These are phyloP conservation scores for Phialophora tarda DNA, from an alignment of 2,329 filamentous ascomycete species.

Conservation along the genomic window DNA sequence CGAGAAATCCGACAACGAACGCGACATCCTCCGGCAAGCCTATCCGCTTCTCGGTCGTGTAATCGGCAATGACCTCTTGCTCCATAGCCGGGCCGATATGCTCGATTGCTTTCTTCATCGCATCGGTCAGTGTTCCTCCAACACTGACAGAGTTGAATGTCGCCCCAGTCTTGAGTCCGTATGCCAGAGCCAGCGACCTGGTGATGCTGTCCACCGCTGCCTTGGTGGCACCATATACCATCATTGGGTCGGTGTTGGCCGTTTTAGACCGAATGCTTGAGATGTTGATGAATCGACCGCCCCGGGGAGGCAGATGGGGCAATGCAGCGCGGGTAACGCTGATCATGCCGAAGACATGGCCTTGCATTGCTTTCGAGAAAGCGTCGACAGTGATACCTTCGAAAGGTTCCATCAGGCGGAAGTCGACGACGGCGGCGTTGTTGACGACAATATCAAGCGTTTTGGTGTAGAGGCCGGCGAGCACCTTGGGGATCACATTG, in stretches of 20 bases:
- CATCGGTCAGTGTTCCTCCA: constrained; percentile 38
- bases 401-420: constrained; percentile 13
- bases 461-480: constrained; percentile 19
- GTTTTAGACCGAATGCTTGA: constrained; percentile 16
- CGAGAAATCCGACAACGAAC: constrained; percentile 54
- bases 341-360: constrained; percentile 18
- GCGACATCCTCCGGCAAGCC: constrained; percentile 56
- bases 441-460: constrained; percentile 27
- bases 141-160: constrained; percentile 24
- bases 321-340: constrained; percentile 17
- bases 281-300: constrained; percentile 32
- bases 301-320: constrained; percentile 18
- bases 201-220: constrained; percentile 42
- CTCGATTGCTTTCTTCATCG: constrained; percentile 50
- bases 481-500: constrained; percentile 19
- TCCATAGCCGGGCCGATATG: constrained; percentile 50
- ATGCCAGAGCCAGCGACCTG: constrained; percentile 28
- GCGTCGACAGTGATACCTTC: constrained; percentile 6
- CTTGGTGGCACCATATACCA: constrained; percentile 41
- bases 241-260: constrained; percentile 11
- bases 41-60: constrained; percentile 44
- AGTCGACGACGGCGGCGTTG: constrained; percentile 17
- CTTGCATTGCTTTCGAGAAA: constrained; percentile 16
- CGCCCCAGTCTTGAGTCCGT: constrained; percentile 5
- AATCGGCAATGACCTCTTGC: constrained; percentile 52